These are phyloP conservation scores for Sapria himalayana DNA, from an alignment of 345 rosid genomes.

Conservation along the genomic window DNA sequence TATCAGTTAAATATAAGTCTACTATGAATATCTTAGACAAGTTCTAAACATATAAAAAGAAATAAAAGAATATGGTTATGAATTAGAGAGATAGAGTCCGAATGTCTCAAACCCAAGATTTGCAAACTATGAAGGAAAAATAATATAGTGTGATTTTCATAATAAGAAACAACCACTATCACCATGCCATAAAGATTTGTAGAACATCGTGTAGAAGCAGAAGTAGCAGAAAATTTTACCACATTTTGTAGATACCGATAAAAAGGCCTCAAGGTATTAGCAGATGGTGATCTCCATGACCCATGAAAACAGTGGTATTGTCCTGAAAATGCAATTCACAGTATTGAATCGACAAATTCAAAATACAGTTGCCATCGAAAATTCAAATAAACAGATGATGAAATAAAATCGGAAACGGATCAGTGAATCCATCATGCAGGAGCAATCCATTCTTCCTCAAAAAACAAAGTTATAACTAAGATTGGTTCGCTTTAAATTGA, in stretches of 20 bases:
- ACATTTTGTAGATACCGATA: constrained; percentile 45
- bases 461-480: constrained; percentile 1
- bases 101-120: no score
- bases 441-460: not conserved
- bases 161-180: no score
- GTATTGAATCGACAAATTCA: not conserved
- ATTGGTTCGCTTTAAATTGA: no score
- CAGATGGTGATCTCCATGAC: constrained; percentile 20
- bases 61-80: no score
- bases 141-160: no score
- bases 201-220: no score
- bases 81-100: no score
- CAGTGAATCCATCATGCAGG: not conserved
- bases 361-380: not conserved
- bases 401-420: not conserved
- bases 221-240: constrained; percentile 21
- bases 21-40: no score
- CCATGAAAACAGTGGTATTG: constrained; percentile 16
- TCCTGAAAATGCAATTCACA: constrained; percentile 15
- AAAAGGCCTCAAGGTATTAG: constrained; percentile 21
- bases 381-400: not conserved
- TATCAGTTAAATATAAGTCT: no score
- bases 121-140: no score
- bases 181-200: no score
- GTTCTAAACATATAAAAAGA: no score